These are phyloP conservation scores for Diacronema lutheri DNA, from an alignment of 78 protist genomes.

Conservation along the genomic window DNA sequence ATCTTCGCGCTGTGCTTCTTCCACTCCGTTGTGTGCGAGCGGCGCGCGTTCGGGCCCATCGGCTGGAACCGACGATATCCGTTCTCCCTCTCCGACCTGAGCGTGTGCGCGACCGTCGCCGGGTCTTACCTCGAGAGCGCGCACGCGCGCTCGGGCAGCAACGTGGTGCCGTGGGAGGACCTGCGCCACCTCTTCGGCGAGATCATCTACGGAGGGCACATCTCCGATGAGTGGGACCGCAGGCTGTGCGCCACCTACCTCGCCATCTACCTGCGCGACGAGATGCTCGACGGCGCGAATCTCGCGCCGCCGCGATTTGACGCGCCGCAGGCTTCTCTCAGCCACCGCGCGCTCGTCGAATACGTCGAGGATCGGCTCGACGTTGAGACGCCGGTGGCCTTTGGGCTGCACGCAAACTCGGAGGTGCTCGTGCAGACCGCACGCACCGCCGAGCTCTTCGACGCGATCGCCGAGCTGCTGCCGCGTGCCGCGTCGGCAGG, in stretches of 20 bases:
- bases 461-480: constrained; percentile 54
- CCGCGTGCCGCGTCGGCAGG: constrained; percentile 32
- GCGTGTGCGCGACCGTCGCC: constrained; percentile 60
- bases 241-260: constrained; percentile 72
- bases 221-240: constrained; percentile 82
- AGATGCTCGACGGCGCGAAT: constrained; percentile 50
- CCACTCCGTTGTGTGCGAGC: constrained; percentile 84
- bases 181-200: constrained; percentile 84
- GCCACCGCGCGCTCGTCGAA: constrained; percentile 34
- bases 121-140: constrained; percentile 66
- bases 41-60: constrained; percentile 82
- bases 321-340: constrained; percentile 29
- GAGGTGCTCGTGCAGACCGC: constrained; percentile 65
- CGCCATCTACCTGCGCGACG: constrained; percentile 40
- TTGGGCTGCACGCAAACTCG: constrained; percentile 84
- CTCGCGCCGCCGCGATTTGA: too few relatives aligned
- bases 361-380: constrained; percentile 58
- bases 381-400: constrained; percentile 72
- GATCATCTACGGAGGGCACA: constrained; percentile 93
- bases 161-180: constrained; percentile 89
- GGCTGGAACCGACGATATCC: constrained; percentile 85
- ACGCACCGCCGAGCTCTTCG: constrained; percentile 60
- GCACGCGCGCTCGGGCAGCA: constrained; percentile 15
- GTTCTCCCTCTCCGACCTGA: constrained; percentile 82
- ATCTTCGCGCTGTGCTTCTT: constrained; percentile 79